These are phyloP conservation scores for Phytophthora pini DNA, from an alignment of 352 stramenopile genomes.

Conservation along the genomic window DNA sequence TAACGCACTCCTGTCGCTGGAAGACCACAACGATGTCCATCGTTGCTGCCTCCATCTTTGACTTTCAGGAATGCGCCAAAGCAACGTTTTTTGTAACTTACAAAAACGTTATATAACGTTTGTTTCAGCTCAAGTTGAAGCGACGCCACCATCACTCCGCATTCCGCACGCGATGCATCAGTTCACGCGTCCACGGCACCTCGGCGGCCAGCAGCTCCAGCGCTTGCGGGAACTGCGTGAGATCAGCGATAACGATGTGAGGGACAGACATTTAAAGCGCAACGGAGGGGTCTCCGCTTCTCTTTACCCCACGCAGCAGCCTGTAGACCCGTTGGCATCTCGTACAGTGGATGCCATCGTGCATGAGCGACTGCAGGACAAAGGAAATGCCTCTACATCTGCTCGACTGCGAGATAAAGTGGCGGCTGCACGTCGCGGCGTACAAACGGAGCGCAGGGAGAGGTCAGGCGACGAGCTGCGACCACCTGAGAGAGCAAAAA, in stretches of 20 bases:
- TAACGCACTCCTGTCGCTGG: conserved; percentile 63
- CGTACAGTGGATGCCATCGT: conserved; percentile 60
- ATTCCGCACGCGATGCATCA: conserved; percentile 39
- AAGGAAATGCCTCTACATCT: conserved; percentile 24
- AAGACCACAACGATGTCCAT: conserved; percentile 63
- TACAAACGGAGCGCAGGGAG: conserved; percentile 60
- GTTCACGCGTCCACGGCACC: conserved; percentile 20
- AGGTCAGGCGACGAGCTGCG: conserved; percentile 4
- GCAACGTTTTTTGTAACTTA: conserved; percentile 5
- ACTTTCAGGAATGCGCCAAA: neutral
- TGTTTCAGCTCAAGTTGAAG: conserved; percentile 23
- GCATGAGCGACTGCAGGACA: conserved; percentile 31
- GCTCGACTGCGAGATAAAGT: conserved; percentile 47
- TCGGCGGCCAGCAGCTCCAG: conserved; percentile 58
- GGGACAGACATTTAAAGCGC: conserved; percentile 40
- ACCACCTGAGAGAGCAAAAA: conserved; percentile 10
- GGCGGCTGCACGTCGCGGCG: conserved; percentile 42
- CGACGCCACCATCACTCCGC: conserved; percentile 24
- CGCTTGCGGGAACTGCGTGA: conserved; percentile 55
- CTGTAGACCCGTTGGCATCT: conserved; percentile 2
- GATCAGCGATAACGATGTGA: conserved; percentile 42
- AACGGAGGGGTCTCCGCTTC: neutral
- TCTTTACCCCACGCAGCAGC: neutral
- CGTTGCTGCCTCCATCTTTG: conserved; percentile 26
- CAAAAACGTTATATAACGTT: conserved; percentile 16